Conservation (phyloP, 768 basidiomycete genomes). For the Leccinum imitatum region DNA sequence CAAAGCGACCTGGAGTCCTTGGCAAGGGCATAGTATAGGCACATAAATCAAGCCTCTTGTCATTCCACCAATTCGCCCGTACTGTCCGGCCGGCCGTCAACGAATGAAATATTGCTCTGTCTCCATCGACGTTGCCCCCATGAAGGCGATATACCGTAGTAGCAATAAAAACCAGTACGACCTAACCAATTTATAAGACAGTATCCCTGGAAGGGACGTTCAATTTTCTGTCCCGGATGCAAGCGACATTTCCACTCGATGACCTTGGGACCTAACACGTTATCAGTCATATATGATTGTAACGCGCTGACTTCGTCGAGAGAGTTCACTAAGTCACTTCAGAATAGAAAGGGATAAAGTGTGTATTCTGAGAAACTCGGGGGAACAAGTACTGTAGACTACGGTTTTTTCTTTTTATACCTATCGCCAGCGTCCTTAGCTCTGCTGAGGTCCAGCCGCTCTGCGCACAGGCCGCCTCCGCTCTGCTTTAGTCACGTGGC, state of each 20-base stretch:
- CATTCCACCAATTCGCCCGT: not conserved
- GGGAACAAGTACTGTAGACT: too few relatives aligned
- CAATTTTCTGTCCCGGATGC: not conserved
- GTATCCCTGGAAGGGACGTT: not conserved
- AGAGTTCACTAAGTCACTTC: too few relatives aligned
- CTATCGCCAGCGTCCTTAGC: too few relatives aligned
- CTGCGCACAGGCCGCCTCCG: too few relatives aligned
- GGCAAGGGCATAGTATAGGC: too few relatives aligned
- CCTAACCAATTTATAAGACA: not conserved
- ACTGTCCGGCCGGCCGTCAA: not conserved
- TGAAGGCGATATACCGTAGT: slow-evolving; percentile 2
- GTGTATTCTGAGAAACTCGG: too few relatives aligned
- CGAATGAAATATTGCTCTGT: not conserved
- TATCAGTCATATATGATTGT: not conserved
- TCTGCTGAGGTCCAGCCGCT: too few relatives aligned
- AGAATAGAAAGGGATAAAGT: too few relatives aligned
- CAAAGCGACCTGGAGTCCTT: not conserved
- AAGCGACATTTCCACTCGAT: slow-evolving; percentile 42
- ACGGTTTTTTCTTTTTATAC: too few relatives aligned
- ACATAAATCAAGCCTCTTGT: not conserved
- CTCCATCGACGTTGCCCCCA: not conserved
- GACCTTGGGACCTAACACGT: slow-evolving; percentile 41
- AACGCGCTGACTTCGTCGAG: too few relatives aligned
- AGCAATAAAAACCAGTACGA: slow-evolving; percentile 7
- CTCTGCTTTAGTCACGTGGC: too few relatives aligned